Evolutionary conservation across 2,329 filamentous ascomycete genomes (phyloP), one percentile per base, ranked within the genome.

Genomic region (Ophiognomonia clavigignenti-juglandacearum): DNA sequence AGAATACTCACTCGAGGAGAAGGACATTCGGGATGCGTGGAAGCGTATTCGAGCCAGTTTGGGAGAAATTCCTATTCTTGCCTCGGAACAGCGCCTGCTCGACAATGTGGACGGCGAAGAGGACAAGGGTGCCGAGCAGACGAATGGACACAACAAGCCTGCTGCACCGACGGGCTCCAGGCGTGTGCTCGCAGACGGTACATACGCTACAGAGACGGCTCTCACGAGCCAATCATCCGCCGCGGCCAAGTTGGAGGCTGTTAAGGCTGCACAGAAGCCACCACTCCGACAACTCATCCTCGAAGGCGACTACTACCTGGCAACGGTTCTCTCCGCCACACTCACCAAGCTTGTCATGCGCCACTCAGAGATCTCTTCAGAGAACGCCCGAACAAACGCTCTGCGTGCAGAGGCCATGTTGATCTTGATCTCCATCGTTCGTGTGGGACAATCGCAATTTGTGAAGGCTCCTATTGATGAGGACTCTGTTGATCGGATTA

Each of bases 341-440:
- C 78, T 98, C 48, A 96, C 93, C 14, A 98, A 98, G 71, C 78
- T 98, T 45, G 93, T 98, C 42, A 96, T 98, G 90, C 87, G 93
- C 44, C 90, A 97, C 65, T 86, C 89, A 2, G 91, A 97, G 63
- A 91, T 97, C 51, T 96, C 92, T 1, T 74, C 85, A 20, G 92
- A 96, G 59, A 69, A 77, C 36, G 87, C 88, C 36, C 85, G 93
- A 32, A 97, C 92, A 24, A 98, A 98, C 59, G 91, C 92, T 24
- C 78, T 98, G 22, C 86, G 89, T 41, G 93, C 93, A 4, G 93
- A 98, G 68, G 93, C 93, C 37, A 98, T 98, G 93, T 78, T 98
- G 44, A 97, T 98, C 64, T 96, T 97, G 91, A 96, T 98, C 58
- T 97, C 93, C 5, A 95, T 98, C 57, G 89, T 98, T 56, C 90